phyloP scores from a whole-genome alignment of 225 moss, liverwort and hornwort species.

The Thuidium tamariscinum region DNA sequence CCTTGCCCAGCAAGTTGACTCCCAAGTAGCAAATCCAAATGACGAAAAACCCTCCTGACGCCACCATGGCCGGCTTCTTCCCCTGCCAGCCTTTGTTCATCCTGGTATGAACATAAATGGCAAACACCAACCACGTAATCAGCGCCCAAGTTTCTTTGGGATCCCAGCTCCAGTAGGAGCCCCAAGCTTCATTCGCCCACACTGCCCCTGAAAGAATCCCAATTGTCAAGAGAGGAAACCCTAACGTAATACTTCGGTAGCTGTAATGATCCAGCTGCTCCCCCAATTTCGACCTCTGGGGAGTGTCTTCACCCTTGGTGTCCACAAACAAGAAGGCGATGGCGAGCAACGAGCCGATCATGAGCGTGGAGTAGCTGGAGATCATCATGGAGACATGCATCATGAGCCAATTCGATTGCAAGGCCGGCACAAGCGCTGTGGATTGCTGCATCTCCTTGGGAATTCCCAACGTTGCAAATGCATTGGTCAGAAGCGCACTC shows the following conservation, averaged over 20 bases:
- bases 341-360: constrained; percentile 45
- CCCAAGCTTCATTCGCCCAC: constrained; percentile 57
- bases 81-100: constrained; percentile 54
- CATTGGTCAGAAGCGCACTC: constrained; percentile 44
- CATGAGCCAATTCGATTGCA: constrained; percentile 58
- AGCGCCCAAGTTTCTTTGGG: constrained; percentile 62
- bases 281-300: constrained; percentile 6
- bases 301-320: background rate
- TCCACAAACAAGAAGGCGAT: constrained; percentile 35
- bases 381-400: constrained; percentile 56
- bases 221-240: constrained; percentile 36
- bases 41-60: constrained; percentile 35
- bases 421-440: constrained; percentile 33
- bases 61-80: constrained; percentile 37
- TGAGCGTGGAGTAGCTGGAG: constrained; percentile 40
- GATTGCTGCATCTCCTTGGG: constrained; percentile 45
- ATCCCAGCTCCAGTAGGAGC: constrained; percentile 67
- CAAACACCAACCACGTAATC: constrained; percentile 56
- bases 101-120: constrained; percentile 40
- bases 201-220: constrained; percentile 47
- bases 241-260: constrained; percentile 30
- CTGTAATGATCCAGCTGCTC: constrained; percentile 37
- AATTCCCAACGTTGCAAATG: constrained; percentile 42
- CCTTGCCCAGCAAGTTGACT: constrained; percentile 40
- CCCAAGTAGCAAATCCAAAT: constrained; percentile 49